Evolutionary conservation across 2,329 filamentous ascomycete species (phyloP), one percentile per base, ranked within the genome.

Genomic region (Fusarium virguliforme): DNA sequence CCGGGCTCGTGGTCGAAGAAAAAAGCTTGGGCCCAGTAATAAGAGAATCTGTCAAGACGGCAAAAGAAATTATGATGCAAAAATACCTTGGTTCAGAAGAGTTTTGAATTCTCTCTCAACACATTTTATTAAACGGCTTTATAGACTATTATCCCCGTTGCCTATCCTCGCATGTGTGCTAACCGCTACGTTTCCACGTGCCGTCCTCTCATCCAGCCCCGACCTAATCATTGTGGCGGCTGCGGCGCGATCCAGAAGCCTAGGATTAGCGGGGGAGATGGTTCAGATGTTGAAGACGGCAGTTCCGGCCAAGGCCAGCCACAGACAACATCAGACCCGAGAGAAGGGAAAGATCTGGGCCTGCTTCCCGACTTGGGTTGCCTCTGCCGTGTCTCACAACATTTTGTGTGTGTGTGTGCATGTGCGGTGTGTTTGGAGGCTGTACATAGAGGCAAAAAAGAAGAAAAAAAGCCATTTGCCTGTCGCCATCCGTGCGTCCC

Each of bases 381-480:
- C 59, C 54, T 55, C 46, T 69, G 51, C 57, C 56, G 54, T 48
- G 61, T 66, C 38, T 61, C 51, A 68, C 64, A 65, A 35, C 68
- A 65, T 71, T 69, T n/a, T n/a, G n/a, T 22, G 53, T 54, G 58
- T 53, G 35, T 28, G 41, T 41, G 40, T 9, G n/a, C n/a, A n/a
- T n/a, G n/a, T n/a, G n/a, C n/a, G n/a, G 41, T 8, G 41, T 28
- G 24, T 53, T 22, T 32, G 50, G 50, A 51, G 7, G 18, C 6
- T 8, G 9, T n/a, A 22, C 9, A 26, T 10, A 37, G 13, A 26
- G 8, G 48, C 6, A 22, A 30, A 34, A 28, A 34, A 32, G 30
- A 22, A n/a, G 8, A n/a, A 15, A 26, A 32, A 41, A 34, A 32
- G 60, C 60, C 53, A 64, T 69, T 71, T 60, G 26, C 32, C 26